Conservation (phyloP, 2,329 filamentous ascomycete genomes). For the Botrytis porri region DNA sequence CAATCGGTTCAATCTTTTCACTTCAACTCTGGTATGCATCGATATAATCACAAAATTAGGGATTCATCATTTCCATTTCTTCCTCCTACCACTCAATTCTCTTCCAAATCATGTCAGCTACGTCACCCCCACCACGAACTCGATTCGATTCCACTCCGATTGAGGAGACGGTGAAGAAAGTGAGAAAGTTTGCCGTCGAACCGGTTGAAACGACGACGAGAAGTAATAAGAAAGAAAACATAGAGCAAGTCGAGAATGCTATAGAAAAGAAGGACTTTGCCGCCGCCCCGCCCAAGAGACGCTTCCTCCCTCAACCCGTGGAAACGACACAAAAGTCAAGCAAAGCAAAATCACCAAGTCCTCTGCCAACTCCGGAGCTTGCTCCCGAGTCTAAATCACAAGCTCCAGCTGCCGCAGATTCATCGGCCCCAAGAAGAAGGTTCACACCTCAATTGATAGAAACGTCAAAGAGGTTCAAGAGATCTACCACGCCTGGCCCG, state of each 20-base stretch:
- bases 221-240: constrained; percentile 39
- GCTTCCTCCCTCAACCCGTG: constrained; percentile 67
- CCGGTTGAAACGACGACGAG: constrained; percentile 45
- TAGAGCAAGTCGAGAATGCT: constrained; percentile 23
- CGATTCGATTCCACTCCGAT: constrained; percentile 38
- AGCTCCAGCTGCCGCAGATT: constrained; percentile 35
- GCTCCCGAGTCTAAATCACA: constrained; percentile 53
- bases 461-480: constrained; percentile 69
- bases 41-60: constrained; percentile 13
- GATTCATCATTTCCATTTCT: constrained; percentile 13
- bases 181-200: constrained; percentile 42
- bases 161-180: constrained; percentile 39
- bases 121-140: constrained; percentile 33
- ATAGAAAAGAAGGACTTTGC: constrained; percentile 34
- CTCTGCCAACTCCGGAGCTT: constrained; percentile 52
- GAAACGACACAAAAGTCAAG: constrained; percentile 67
- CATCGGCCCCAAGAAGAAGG: constrained; percentile 41
- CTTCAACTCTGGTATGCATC: constrained; percentile 20
- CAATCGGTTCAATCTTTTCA: background rate
- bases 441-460: constrained; percentile 82
- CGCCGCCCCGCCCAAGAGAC: constrained; percentile 46
- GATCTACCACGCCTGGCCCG: constrained; percentile 60
- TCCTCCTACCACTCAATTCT: constrained; percentile 11
- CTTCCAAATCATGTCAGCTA: constrained; percentile 31
- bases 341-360: constrained; percentile 44